Evolutionary conservation across 768 basidiomycete genomes (phyloP).

Genomic region (Psilocybe sp.): DNA sequence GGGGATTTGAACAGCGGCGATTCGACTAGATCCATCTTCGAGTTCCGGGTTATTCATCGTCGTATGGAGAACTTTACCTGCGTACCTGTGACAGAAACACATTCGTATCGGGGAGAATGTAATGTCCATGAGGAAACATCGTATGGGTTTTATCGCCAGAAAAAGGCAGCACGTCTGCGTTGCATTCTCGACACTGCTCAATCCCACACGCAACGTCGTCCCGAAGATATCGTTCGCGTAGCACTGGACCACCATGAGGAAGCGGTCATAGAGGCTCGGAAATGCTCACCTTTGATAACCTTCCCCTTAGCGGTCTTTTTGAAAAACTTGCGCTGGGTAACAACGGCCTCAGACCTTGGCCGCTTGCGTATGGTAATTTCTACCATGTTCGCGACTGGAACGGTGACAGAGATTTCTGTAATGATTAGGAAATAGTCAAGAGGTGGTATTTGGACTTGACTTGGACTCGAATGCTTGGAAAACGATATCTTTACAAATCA

Average conservation of each 20-base stretch:
- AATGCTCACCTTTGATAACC: slow-evolving; percentile 88
- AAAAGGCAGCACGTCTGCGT: slow-evolving; percentile 47
- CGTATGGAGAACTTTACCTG: too few species aligned
- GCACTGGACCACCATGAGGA: slow-evolving; percentile 48
- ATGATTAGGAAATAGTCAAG: too few species aligned
- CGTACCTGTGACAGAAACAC: slow-evolving; percentile 89
- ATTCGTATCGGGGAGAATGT: slow-evolving; percentile 91
- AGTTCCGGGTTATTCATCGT: slow-evolving; percentile 4
- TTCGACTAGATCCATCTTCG: slow-evolving; percentile 93
- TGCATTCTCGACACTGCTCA: slow-evolving; percentile 63
- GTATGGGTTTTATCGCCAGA: slow-evolving; percentile 58
- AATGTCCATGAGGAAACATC: slow-evolving; percentile 66
- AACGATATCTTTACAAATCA: too few species aligned
- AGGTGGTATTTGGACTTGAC: too few species aligned
- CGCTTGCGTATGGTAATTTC: slow-evolving; percentile 76
- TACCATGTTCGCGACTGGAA: slow-evolving; percentile 30
- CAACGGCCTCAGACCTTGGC: slow-evolving; percentile 62
- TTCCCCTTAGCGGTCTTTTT: slow-evolving; percentile 94
- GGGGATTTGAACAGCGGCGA: slow-evolving; percentile 72
- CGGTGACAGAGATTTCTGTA: too few species aligned
- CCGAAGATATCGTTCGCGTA: slow-evolving; percentile 91
- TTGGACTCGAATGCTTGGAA: too few species aligned
- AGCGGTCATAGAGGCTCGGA: too few species aligned
- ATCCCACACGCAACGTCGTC: slow-evolving; percentile 91
- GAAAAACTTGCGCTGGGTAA: slow-evolving; percentile 90